Base-by-base conservation (phyloP, 257 asterid genomes). In the Knoxia roxburghii region DNA sequence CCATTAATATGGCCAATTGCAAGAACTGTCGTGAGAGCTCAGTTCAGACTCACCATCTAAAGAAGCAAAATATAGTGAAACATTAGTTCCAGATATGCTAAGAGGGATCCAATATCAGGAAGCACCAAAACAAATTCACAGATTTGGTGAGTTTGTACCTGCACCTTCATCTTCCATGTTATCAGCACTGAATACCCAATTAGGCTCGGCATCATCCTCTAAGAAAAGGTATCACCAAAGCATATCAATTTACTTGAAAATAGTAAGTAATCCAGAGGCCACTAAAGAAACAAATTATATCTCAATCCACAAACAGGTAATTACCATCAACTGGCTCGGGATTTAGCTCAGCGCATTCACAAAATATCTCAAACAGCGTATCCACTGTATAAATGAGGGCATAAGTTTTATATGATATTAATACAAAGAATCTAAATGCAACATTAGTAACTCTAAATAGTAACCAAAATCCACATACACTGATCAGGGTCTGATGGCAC, bases 341-440 rank as follows among this genome's bases (percentile, higher is more conserved):
- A 76, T 93, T 93, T 32, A 93, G 85, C 85, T 93, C 99, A 71
- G 99, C 99, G 70, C 99, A 93, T 76, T 90, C 96, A 72, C 99
- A 93, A 52, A 93, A 93, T 59, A 85, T 48, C 33, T 84, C 76
- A 58, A 93, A 93, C 81, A 93, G 68, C 7, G 86, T 78, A 61
- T 86, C 97, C 90, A 90, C 99, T 93, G 87, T 73, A 43, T 32
- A 67, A 61, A 50, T 70, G 23, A 61, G 37, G 7, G 64, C 63
- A 70, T 58, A 51, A 55, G 14, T 57, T 12, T 5, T 21, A 5
- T 5, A 26, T 65, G 61, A 33, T n/a, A 24, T 56, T 56, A 53
- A 6, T 24, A 43, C 9, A 45, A 29, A 54, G 39, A 43, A 69
- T 20, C 40, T n/a, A 24, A 33, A 71, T 65, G 46, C 27, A 40